Base-by-base conservation (phyloP, 768 basidiomycete species). In the Podaxis mareebaensis region DNA sequence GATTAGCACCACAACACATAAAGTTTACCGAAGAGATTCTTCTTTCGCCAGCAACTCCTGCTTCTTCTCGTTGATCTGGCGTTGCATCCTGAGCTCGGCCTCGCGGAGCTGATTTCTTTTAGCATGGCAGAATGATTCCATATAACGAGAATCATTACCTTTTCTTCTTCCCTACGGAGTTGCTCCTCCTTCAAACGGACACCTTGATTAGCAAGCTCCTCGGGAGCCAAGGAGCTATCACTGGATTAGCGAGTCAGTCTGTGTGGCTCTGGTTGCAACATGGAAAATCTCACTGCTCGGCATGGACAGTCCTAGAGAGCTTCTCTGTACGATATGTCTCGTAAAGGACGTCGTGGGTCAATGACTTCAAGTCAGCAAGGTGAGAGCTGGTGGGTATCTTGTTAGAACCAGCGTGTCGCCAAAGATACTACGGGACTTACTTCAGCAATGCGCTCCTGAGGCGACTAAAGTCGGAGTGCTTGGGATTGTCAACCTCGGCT, bases 101-200 rank as follows among this genome's bases (percentile, higher is more conserved):
- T 99, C 97, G 66, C 96, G 94, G 67, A 99, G 84, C 89, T 93
- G 68, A 60, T 51, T 42, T 42, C 4, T 59, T 65, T 61, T 62
- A 64, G 61, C 57, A 68, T 49, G 48, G 42, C 46, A 60, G 60
- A 44, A 39, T 3, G 11, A 33, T 30, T 53, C 10, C 54, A 63
- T 55, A 24, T 36, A 17, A 13, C n/a, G 12, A 17, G 40, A 58
- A 48, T 13, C 60, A 75, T 12, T 40, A 92, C 90, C 83, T 96
- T 96, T 82, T 97, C 95, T 80, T 97, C 95, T 75, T 99, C 97
- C 64, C 92, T 82, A 69, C 96, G 90, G 63, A 99, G 89, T 75
- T 99, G 97, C 74, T 99, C 97, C 79, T 99, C 97, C 81, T 99
- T 99, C 80, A 99, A 89, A 61, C 96, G 91, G 52, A 98, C 95